These are phyloP conservation scores for Celoporthe dispersa DNA, from an alignment of 2,329 filamentous ascomycete genomes.

Conservation along the genomic window DNA sequence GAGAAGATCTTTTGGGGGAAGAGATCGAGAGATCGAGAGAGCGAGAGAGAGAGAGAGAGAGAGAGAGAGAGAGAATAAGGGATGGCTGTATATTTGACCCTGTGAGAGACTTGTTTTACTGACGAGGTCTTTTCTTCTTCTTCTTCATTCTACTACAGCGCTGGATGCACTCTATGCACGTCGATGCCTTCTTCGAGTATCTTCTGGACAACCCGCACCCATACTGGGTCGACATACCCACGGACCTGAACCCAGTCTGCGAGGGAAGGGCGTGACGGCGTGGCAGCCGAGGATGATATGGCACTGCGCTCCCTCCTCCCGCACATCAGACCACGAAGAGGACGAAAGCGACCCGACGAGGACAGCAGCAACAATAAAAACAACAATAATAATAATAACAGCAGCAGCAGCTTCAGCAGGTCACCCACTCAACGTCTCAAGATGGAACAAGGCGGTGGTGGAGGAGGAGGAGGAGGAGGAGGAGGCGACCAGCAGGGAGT, in stretches of 20 bases:
- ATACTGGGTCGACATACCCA: slow-evolving; percentile 80
- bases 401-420: slow-evolving; percentile 50
- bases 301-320: slow-evolving; percentile 83
- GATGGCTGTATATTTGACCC: background rate
- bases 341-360: slow-evolving; percentile 67
- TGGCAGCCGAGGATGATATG: slow-evolving; percentile 85
- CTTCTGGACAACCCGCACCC: slow-evolving; percentile 75
- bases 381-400: too few species aligned
- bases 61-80: background rate
- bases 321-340: slow-evolving; percentile 68
- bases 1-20: background rate
- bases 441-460: slow-evolving; percentile 37
- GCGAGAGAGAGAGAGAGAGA: background rate
- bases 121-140: background rate
- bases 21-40: background rate
- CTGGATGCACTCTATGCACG: slow-evolving; percentile 97
- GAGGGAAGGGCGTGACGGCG: slow-evolving; percentile 76
- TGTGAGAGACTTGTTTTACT: slow-evolving; percentile 5
- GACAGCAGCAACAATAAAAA: too few species aligned
- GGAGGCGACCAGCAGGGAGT: slow-evolving; percentile 42
- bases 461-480: background rate
- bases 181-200: slow-evolving; percentile 94
- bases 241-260: slow-evolving; percentile 63
- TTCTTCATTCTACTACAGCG: slow-evolving; percentile 62
- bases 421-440: slow-evolving; percentile 64